Evolutionary conservation across 805 yeast species (phyloP), one percentile per base, ranked within the genome.

Genomic region (Lipomyces spencermartinsiae): DNA sequence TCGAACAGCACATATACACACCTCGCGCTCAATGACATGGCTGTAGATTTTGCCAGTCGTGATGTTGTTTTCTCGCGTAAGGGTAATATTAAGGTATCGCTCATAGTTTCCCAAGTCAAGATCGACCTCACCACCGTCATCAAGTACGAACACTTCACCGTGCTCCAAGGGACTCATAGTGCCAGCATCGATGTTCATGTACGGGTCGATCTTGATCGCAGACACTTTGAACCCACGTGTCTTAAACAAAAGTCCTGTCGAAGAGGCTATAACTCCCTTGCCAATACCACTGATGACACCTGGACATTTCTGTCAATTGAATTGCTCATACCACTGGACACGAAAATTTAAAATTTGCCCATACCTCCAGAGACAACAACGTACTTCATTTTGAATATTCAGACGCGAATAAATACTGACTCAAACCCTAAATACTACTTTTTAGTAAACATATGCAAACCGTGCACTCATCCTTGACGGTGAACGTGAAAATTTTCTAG

Each of bases 111-210:
- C 99, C 74, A 95, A 84, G 82, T 95, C 99, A 78, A 95, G 86
- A 82, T 95, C 99, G 59, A 94, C 97, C 82, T 95, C 99, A 75
- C 99, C 99, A 80, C 99, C 99, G 79, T 95, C 99, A 79, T 94
- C 91, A 77, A 95, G 85, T 63, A 95, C 98, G 79, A 95, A 95
- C 79, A 97, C 97, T 81, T 95, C 99, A 35, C 99, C 99, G 78
- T 95, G 99, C 81, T 95, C 99, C 78, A 95, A 84, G 29, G 99
- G 99, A 55, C 97, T 92, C 99, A 95, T 95, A 58, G 99, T 95
- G 76, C 99, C 99, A 53, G 99, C 99, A 83, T 95, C 99, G 74
- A 95, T 92, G 82, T 95, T 95, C 97, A 95, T 91, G 82, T 95
- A 95, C 54, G 99, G 99, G 83, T 95, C 99, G 76, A 95, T 95